A percentile compares a stretch with the other conserved stretches of the same genome.
Evolutionary conservation across 257 asterid species (phyloP).

Genomic region (Fraxinus pennsylvanica): DNA sequence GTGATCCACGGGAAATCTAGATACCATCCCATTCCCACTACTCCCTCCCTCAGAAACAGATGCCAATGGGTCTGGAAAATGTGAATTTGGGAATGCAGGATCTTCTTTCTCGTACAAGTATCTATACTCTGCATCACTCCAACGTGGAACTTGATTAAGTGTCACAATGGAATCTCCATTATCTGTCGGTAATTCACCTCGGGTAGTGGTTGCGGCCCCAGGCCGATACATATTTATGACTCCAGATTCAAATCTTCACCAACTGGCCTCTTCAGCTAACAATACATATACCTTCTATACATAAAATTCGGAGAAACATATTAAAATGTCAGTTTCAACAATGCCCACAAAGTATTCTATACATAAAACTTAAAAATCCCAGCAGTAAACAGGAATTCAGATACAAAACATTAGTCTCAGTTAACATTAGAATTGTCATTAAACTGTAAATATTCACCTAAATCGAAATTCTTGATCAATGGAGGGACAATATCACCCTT

Average conservation of each 20-base stretch:
- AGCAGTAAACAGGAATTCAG: neutral
- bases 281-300: conserved; percentile 24
- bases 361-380: neutral
- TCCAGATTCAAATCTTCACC: conserved; percentile 34
- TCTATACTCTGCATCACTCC: conserved; percentile 78
- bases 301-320: conserved; percentile 23
- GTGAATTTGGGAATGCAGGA: conserved; percentile 49
- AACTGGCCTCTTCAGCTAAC: conserved; percentile 27
- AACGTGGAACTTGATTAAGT: conserved; percentile 74
- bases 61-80: conserved; percentile 54
- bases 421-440: conserved; percentile 5
- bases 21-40: conserved; percentile 59
- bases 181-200: conserved; percentile 76
- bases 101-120: conserved; percentile 71
- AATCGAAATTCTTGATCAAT: no score
- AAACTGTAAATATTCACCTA: neutral
- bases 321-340: conserved; percentile 26
- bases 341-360: conserved; percentile 9
- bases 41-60: conserved; percentile 65
- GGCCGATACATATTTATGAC: conserved; percentile 46
- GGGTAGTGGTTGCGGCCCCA: conserved; percentile 56
- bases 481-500: no score
- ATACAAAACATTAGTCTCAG: neutral
- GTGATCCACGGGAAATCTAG: conserved; percentile 78
- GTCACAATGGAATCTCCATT: conserved; percentile 76